Conservation (phyloP, 2,329 filamentous ascomycete genomes). For the Parascedosporium putredinis region DNA sequence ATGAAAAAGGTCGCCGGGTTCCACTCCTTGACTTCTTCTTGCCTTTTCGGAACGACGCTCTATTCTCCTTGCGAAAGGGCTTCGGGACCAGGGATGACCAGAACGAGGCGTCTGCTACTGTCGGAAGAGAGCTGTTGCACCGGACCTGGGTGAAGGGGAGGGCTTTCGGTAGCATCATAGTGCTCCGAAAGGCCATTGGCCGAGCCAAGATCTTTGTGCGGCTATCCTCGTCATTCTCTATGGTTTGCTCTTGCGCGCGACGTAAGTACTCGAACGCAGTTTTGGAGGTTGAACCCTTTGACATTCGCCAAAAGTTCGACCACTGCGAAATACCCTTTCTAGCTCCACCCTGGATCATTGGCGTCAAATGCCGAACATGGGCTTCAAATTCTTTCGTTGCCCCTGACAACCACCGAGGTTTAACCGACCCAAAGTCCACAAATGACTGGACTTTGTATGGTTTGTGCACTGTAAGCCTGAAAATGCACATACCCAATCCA, state of each 20-base stretch:
- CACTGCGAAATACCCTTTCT: too few species aligned
- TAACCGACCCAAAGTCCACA: slow-evolving; percentile 16
- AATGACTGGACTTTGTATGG: too few species aligned
- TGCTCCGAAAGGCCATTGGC: not conserved
- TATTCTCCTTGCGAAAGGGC: slow-evolving; percentile 35
- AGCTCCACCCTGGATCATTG: too few species aligned
- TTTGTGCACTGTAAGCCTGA: not conserved
- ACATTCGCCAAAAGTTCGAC: too few species aligned
- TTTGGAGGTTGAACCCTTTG: too few species aligned
- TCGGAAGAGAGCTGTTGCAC: slow-evolving; percentile 32
- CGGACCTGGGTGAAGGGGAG: slow-evolving; percentile 13
- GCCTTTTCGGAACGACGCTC: slow-evolving; percentile 16
- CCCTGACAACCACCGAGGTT: slow-evolving; percentile 25
- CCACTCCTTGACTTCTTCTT: slow-evolving; percentile 48
- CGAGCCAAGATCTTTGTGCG: not conserved
- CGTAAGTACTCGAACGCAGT: not conserved
- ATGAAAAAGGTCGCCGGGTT: slow-evolving; percentile 79
- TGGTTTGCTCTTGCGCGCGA: too few species aligned
- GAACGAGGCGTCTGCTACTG: slow-evolving; percentile 47
- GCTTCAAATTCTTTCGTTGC: too few species aligned
- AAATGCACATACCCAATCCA: slow-evolving; percentile 4
- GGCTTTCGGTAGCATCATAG: not conserved
- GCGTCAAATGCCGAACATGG: too few species aligned
- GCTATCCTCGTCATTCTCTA: not conserved
- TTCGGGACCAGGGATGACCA: slow-evolving; percentile 64